Base-by-base conservation (phyloP, 2,329 filamentous ascomycete genomes). In the Trichoderma atrobrunneum region DNA sequence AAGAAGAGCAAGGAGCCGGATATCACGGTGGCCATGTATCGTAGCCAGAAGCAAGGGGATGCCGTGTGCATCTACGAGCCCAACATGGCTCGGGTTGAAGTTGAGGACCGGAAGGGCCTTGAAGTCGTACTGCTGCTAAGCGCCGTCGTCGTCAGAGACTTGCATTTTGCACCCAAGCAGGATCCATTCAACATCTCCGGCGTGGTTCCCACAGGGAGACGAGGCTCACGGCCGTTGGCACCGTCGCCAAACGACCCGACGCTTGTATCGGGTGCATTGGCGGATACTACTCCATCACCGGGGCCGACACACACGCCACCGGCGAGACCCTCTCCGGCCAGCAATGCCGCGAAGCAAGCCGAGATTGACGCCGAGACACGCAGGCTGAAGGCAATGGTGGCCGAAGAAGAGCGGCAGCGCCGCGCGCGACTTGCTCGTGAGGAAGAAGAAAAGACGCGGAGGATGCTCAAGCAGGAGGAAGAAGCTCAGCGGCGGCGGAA, bases 71-170 rank as follows among this genome's bases (percentile, higher is more conserved):
- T 99, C 56, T 98, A 98, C 84, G 93, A 99, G 81, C 93, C 95
- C 6, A 98, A 98, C 79, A 86, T 98, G 78, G 91, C 92, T 73
- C 88, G 96, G 7, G 92, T 98, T 12, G 95, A 98, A 57, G 90
- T 98, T 74, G 94, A 99, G 80, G 96, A 99, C 81, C 90, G 92
- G 72, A 98, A 98, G 81, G 96, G 96, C 0, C 84, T 98, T 5
- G 96, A 99, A 79, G 88, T 98, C 1, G 91, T 95, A 1, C 82
- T 98, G 21, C 79, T 92, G 24, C 81, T 92, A 24, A 85, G 88
- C 32, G 88, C 89, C 1, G 87, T 90, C 75, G 87, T 90, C 36
- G 90, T 92, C 72, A 86, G 88, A 57, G 90, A 92, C 75, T 83
- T 92, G 54, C 92, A 88, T 76, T 84, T 92, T 32, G 85, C 87